Evolutionary conservation across 2,329 filamentous ascomycete species (phyloP), one percentile per base, ranked within the genome.

Genomic region (Rhinocladiella similis): DNA sequence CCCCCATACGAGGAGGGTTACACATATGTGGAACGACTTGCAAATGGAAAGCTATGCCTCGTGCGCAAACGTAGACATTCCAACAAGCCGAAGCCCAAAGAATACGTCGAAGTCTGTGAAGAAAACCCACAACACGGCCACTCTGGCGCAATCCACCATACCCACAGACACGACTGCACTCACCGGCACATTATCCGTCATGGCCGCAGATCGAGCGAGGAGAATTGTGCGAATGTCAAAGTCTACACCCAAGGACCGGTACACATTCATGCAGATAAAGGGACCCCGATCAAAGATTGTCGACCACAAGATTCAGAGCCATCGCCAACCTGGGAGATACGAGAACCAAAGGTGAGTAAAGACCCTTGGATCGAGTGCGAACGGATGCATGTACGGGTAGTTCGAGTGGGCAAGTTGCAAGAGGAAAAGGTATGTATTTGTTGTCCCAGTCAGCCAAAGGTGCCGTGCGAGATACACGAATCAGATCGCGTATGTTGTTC

Each of bases 21-120:
- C 46, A 48, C 46, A n/a, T 48, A 35, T 19, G 25, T 48, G 14
- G 25, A 48, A 14, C 46, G 46, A 5, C 46, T 48, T 6, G n/a
- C 46, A 4, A 50, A 16, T 3, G 49, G 38, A 10, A 52, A 43
- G n/a, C 38, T 52, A 6, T 45, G 25, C 33, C 25, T 52, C 14
- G 49, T 52, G 36, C 49, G 49, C 38, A 45, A 52, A 29, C 42
- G 39, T 13, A 14, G 25, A 18, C 13, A 16, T 14, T 20, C 38
- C 13, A 14, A 38, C n/a, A 52, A 14, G 12, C 7, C 20, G 22
- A 20, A 52, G 49, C 20, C 20, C 10, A 20, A 19, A 19, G 20
- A 38, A 19, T 27, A 36, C 16, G n/a, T 52, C 38, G 25, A 45
- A 27, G 19, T 42, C 33, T 43, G n/a, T 29, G 36, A 19, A 19